Conservation (phyloP, 768 basidiomycete species). For the Sarcodon sp. region DNA sequence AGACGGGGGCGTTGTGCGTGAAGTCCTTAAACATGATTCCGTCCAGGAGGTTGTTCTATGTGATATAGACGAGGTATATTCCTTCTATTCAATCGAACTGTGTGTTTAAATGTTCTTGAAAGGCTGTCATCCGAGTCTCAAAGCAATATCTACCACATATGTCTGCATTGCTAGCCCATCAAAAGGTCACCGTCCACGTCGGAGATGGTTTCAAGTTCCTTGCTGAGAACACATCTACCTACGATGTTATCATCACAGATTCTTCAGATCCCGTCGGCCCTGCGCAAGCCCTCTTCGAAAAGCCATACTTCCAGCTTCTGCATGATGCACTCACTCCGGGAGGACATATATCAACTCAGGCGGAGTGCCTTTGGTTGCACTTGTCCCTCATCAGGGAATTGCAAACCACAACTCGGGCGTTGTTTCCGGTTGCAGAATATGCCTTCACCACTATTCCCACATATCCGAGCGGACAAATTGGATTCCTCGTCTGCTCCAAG, state of each 20-base stretch:
- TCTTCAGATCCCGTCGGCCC: constrained; percentile 98
- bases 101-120: background rate
- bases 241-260: constrained; percentile 98
- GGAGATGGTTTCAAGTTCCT: constrained; percentile 98
- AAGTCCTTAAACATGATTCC: constrained; percentile 86
- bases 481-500: constrained; percentile 85
- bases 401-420: constrained; percentile 45
- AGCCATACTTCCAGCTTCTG: constrained; percentile 93
- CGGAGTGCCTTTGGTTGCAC: constrained; percentile 93
- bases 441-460: constrained; percentile 96
- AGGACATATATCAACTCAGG: constrained; percentile 92
- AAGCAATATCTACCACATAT: constrained; percentile 91
- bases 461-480: constrained; percentile 97
- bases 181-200: constrained; percentile 73
- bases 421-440: constrained; percentile 81
- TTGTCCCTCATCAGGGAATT: constrained; percentile 75
- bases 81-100: background rate
- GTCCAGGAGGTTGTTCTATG: constrained; percentile 91
- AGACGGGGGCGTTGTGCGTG: constrained; percentile 95
- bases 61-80: constrained; percentile 86
- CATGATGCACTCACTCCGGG: constrained; percentile 82
- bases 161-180: constrained; percentile 69
- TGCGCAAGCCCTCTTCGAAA: constrained; percentile 87
- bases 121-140: constrained; percentile 93
- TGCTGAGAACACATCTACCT: constrained; percentile 70